Evolutionary conservation across 73 alveolate genomes (phyloP).

Genomic region (Paramecium sonneborni): DNA sequence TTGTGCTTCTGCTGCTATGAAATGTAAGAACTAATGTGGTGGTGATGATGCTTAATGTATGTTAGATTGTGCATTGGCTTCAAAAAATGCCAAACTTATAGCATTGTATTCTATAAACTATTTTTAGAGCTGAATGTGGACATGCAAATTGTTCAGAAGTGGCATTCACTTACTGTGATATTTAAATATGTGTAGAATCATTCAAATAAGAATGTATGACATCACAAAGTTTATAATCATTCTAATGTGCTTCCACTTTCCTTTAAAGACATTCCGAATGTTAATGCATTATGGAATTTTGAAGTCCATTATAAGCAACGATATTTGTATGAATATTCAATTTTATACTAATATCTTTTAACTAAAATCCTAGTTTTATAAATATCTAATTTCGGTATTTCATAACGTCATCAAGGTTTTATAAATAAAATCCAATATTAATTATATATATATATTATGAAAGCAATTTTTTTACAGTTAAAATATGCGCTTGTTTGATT

Average conservation of each 20-base stretch:
- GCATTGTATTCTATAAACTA: not conserved
- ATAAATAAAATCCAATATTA: not conserved
- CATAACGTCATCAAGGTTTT: conserved; percentile 39
- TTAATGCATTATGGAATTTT: not conserved
- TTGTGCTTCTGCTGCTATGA: not conserved
- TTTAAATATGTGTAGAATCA: not conserved
- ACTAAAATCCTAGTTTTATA: not conserved
- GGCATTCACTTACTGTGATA: not conserved
- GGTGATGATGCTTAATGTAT: not conserved
- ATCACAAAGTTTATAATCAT: not conserved
- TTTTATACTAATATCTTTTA: not conserved
- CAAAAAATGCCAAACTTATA: conserved; percentile 7
- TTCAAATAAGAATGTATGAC: not conserved
- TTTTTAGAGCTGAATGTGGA: conserved; percentile 29
- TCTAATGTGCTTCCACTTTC: not conserved
- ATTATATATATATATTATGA: not conserved
- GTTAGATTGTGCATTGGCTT: not conserved
- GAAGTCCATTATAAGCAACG: not conserved
- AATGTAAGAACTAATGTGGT: conserved; percentile 37
- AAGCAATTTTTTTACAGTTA: not conserved
- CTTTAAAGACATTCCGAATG: conserved; percentile 28
- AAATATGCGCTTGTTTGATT: no score
- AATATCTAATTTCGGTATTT: not conserved
- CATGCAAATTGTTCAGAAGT: not conserved
- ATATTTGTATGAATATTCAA: not conserved